Conservation (phyloP, 345 rosid genomes). For the Trapa bicornis region DNA sequence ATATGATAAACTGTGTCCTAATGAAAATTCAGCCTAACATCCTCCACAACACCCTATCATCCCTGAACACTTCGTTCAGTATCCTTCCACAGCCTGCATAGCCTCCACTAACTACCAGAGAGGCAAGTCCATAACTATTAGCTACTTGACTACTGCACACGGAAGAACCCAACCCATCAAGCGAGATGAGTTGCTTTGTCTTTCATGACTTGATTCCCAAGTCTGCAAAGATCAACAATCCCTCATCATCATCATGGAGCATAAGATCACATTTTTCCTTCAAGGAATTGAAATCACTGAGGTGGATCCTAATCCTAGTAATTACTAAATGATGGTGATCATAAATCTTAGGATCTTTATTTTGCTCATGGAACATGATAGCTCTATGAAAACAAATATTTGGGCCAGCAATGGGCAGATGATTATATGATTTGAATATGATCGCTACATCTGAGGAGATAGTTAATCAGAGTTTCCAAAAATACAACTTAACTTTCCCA, state of each 20-base stretch:
- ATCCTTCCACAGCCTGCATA: background rate
- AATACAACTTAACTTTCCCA: slow-evolving; percentile 33
- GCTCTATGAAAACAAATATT: background rate
- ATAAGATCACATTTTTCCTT: background rate
- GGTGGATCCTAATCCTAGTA: background rate
- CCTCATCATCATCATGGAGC: background rate
- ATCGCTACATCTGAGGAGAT: background rate
- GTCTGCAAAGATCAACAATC: slow-evolving; percentile 28
- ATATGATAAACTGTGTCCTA: background rate
- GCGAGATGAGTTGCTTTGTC: slow-evolving; percentile 22
- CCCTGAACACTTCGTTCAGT: background rate
- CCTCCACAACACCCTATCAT: no score
- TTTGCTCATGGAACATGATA: background rate
- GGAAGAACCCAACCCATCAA: slow-evolving; percentile 50
- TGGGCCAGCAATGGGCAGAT: background rate
- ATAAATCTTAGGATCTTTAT: background rate
- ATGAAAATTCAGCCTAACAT: background rate
- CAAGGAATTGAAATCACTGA: background rate
- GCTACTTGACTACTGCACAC: slow-evolving; percentile 25
- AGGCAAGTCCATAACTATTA: background rate
- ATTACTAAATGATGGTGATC: background rate
- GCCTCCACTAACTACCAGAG: background rate
- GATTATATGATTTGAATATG: background rate
- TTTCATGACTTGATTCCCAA: slow-evolving; percentile 25
- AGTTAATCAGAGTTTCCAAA: background rate